These are phyloP conservation scores for Solanum tacnaense DNA, from an alignment of 257 asterid species.

Conservation along the genomic window DNA sequence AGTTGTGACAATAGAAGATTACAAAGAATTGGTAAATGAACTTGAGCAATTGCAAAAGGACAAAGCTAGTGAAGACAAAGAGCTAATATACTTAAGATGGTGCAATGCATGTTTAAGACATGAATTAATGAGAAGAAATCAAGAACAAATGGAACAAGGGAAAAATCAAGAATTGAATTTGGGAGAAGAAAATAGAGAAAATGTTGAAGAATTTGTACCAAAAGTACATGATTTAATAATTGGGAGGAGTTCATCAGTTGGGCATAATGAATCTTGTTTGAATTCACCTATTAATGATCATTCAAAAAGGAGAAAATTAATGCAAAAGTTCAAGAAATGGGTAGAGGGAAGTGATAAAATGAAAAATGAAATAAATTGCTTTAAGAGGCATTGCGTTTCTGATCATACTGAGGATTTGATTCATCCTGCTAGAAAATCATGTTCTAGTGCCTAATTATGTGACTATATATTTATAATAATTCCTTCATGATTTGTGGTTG, in stretches of 20 bases:
- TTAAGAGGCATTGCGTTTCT: slow-evolving; percentile 20
- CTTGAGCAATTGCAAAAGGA: slow-evolving; percentile 20
- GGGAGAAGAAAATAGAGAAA: slow-evolving; percentile 9
- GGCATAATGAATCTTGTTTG: slow-evolving; percentile 15
- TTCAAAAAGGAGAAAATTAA: slow-evolving; percentile 35
- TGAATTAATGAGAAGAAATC: slow-evolving; percentile 28
- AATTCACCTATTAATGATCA: slow-evolving; percentile 13
- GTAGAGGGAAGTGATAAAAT: slow-evolving; percentile 34
- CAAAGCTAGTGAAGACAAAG: slow-evolving; percentile 18
- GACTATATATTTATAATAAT: background rate
- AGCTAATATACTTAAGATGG: slow-evolving; percentile 37
- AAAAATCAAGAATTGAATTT: slow-evolving; percentile 11
- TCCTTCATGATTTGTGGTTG: background rate
- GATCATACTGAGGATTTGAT: slow-evolving; percentile 5
- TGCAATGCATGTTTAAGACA: slow-evolving; percentile 43
- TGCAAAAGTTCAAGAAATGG: slow-evolving; percentile 48
- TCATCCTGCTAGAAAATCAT: slow-evolving; percentile 32
- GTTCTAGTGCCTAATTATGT: slow-evolving; percentile 29
- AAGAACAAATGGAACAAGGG: slow-evolving; percentile 12
- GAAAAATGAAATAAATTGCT: slow-evolving; percentile 16
- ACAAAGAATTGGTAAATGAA: slow-evolving; percentile 11
- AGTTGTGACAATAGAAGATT: slow-evolving; percentile 8
- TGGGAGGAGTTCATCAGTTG: background rate
- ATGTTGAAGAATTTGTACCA: slow-evolving; percentile 13
- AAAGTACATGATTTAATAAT: slow-evolving; percentile 15